Conservation (phyloP, 345 rosid species). For the Euphorbia pulcherrima region DNA sequence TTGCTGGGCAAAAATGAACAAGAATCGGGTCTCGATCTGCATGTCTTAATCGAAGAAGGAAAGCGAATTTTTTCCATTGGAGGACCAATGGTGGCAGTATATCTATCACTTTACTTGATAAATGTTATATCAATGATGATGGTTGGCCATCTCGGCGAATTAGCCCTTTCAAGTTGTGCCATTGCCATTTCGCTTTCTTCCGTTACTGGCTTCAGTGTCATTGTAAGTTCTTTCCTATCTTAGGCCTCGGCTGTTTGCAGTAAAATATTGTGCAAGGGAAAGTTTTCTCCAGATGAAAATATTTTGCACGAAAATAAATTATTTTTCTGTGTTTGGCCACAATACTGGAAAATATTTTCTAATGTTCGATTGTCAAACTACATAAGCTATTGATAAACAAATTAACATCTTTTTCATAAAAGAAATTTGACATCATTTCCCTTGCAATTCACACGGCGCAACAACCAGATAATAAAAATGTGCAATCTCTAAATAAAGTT, state of each 20-base stretch:
- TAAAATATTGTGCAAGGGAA: too few relatives aligned
- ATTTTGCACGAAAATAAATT: too few relatives aligned
- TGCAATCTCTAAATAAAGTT: too few relatives aligned
- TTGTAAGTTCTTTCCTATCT: conserved; percentile 2
- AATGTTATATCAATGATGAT: conserved; percentile 19
- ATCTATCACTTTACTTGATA: conserved; percentile 5
- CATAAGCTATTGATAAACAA: too few relatives aligned
- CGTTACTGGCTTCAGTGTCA: conserved; percentile 20
- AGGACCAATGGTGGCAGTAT: conserved; percentile 17
- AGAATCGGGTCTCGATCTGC: neutral
- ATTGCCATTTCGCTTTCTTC: conserved; percentile 17
- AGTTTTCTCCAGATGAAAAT: too few relatives aligned
- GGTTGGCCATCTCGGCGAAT: conserved; percentile 20
- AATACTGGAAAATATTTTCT: too few relatives aligned
- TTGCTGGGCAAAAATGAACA: neutral
- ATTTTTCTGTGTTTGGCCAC: too few relatives aligned
- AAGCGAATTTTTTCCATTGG: conserved; percentile 18
- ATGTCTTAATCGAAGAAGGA: conserved; percentile 5
- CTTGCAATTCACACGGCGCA: too few relatives aligned
- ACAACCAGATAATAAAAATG: too few relatives aligned
- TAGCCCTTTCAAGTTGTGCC: conserved; percentile 14
- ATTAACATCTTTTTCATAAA: too few relatives aligned
- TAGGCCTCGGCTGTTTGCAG: neutral
- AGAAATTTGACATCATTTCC: too few relatives aligned
- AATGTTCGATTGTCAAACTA: too few relatives aligned